A percentile compares a stretch with the other conserved stretches of the same genome.
These are phyloP conservation scores for Thelephora aurantiotincta DNA, from an alignment of 768 basidiomycete genomes.

Conservation along the genomic window DNA sequence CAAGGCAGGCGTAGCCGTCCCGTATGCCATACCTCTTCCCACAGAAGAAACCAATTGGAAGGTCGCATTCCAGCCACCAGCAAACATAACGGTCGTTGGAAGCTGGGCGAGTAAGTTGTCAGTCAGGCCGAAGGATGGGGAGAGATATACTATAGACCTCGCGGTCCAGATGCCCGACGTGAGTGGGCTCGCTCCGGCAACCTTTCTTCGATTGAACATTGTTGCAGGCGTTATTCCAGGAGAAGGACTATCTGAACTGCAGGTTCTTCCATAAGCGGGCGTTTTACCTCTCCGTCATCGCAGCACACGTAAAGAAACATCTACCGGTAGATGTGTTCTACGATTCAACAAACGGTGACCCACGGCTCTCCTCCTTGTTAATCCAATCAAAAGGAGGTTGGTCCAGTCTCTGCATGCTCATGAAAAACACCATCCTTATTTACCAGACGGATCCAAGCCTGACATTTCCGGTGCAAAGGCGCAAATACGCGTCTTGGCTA, in stretches of 20 bases:
- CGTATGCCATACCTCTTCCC: constrained; percentile 57
- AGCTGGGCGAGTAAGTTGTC: constrained; percentile 75
- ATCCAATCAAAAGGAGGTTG: constrained; percentile 42
- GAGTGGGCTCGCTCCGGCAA: constrained; percentile 3
- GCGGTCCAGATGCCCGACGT: constrained; percentile 82
- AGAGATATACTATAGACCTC: constrained; percentile 60
- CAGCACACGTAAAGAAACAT: constrained; percentile 30
- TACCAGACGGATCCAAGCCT: constrained; percentile 30
- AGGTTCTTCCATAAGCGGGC: constrained; percentile 89
- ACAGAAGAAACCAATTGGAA: constrained; percentile 81
- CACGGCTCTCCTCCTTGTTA: constrained; percentile 51
- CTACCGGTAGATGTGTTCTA: constrained; percentile 49
- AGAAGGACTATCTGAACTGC: constrained; percentile 84
- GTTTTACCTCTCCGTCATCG: constrained; percentile 76
- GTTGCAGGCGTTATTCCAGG: constrained; percentile 70
- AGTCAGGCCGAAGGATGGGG: constrained; percentile 57
- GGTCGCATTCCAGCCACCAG: constrained; percentile 66
- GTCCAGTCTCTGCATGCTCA: background rate
- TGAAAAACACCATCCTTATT: background rate
- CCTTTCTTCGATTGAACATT: background rate
- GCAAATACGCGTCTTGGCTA: constrained; percentile 62
- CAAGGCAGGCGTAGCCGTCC: constrained; percentile 44
- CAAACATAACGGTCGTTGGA: constrained; percentile 65
- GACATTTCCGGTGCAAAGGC: constrained; percentile 60
- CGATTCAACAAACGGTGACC: constrained; percentile 42